phyloP scores from a whole-genome alignment of 139 green algal species.

The Yamagishiella unicocca region DNA sequence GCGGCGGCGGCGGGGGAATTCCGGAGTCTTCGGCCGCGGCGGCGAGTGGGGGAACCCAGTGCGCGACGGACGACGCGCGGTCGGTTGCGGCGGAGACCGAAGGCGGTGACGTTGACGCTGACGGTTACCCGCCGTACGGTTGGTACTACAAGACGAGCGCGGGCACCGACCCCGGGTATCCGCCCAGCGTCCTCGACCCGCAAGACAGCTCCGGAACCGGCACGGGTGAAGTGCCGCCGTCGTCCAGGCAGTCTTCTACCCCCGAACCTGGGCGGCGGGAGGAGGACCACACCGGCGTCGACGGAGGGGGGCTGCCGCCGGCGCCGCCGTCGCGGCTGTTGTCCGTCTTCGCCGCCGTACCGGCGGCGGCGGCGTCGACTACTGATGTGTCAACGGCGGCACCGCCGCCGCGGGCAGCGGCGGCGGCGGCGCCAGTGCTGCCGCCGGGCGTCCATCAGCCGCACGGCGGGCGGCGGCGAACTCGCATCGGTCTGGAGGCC shows the following conservation, averaged over 20 bases:
- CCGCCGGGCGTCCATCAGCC: neutral
- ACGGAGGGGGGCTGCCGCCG: neutral
- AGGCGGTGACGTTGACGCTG: neutral
- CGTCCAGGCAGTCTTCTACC: neutral
- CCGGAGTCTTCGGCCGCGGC: no score
- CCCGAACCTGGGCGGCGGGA: neutral
- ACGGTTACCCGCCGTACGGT: neutral
- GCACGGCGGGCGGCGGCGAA: neutral
- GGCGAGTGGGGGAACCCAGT: neutral
- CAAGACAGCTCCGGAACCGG: neutral
- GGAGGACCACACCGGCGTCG: neutral
- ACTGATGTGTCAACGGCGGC: neutral
- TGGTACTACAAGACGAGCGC: neutral
- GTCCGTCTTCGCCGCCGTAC: neutral
- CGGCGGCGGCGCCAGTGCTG: neutral
- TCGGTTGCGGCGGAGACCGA: slow-evolving; percentile 17
- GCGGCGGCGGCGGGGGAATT: neutral
- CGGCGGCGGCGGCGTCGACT: neutral
- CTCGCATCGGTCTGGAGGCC: neutral
- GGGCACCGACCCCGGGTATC: neutral
- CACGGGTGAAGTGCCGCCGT: neutral
- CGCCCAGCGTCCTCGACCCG: slow-evolving; percentile 4
- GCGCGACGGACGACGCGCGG: neutral
- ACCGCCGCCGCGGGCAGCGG: neutral
- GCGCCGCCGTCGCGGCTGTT: neutral